Conservation (phyloP, 1,284 basidiomycete species). For the Leccinum solheimii region DNA sequence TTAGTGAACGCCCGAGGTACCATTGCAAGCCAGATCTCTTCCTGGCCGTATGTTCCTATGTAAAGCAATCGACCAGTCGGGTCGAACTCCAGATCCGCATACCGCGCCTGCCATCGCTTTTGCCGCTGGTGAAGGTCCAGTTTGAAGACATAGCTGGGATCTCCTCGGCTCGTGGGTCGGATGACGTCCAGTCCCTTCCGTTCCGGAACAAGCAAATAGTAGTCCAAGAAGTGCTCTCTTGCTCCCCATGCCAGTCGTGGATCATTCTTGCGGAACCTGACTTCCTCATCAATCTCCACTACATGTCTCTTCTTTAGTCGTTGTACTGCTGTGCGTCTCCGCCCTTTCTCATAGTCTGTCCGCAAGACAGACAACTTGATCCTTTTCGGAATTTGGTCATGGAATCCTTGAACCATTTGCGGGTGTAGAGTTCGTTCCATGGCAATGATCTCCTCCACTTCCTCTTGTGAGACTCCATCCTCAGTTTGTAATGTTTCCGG, state of each 20-base stretch:
- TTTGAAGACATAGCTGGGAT: constrained; percentile 4
- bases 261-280: not conserved
- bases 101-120: constrained; percentile 1
- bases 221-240: constrained; percentile 1
- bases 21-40: constrained; percentile 8
- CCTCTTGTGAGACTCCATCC: not conserved
- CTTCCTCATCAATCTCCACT: not conserved
- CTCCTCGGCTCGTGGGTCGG: not conserved
- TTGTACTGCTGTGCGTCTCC: not conserved
- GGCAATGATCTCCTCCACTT: not conserved
- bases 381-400: not conserved
- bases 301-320: not conserved
- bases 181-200: not conserved
- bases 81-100: constrained; percentile 5
- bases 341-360: not conserved
- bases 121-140: not conserved
- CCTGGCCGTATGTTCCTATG: constrained; percentile 1
- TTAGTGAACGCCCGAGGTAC: not conserved
- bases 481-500: not conserved
- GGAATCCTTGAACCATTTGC: too few species aligned
- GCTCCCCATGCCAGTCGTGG: not conserved
- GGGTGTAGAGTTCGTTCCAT: too few species aligned
- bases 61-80: constrained; percentile 4
- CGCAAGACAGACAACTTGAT: not conserved
- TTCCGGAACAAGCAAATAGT: not conserved